A percentile compares a stretch with the other conserved stretches of the same genome.
Evolutionary conservation across 495 filamentous ascomycete genomes (phyloP).

Genomic region (Hypoxylon rickii): DNA sequence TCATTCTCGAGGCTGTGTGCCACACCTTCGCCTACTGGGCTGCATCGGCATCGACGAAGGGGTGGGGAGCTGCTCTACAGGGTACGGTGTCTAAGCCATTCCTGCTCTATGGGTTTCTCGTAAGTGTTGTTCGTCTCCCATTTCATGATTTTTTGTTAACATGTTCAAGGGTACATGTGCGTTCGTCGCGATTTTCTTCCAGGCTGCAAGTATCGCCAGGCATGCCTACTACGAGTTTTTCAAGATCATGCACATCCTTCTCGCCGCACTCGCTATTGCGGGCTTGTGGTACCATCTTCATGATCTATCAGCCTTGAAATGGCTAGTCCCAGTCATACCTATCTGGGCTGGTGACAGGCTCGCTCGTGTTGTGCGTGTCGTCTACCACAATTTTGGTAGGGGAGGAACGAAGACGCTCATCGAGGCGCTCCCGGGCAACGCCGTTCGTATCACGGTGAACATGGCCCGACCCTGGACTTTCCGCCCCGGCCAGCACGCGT

Average conservation of each 20-base stretch:
- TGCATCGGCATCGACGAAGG: slow-evolving; percentile 51
- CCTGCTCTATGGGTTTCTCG: slow-evolving; percentile 59
- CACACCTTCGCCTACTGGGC: slow-evolving; percentile 71
- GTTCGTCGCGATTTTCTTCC: slow-evolving; percentile 67
- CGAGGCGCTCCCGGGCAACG: slow-evolving; percentile 67
- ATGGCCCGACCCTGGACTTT: slow-evolving; percentile 77
- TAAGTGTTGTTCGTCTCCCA: slow-evolving; percentile 40
- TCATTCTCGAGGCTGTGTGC: slow-evolving; percentile 73
- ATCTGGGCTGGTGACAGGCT: slow-evolving; percentile 71
- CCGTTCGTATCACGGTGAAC: slow-evolving; percentile 71
- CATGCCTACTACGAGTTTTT: slow-evolving; percentile 94
- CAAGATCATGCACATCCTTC: slow-evolving; percentile 75
- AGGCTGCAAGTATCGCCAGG: slow-evolving; percentile 75
- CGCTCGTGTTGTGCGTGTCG: slow-evolving; percentile 55
- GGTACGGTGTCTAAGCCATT: slow-evolving; percentile 43
- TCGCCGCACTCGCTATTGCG: slow-evolving; percentile 65
- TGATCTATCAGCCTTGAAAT: slow-evolving; percentile 63
- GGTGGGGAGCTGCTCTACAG: slow-evolving; percentile 52
- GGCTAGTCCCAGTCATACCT: slow-evolving; percentile 61
- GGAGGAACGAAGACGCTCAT: slow-evolving; percentile 61
- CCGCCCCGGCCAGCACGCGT: slow-evolving; percentile 78
- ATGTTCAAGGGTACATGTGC: slow-evolving; percentile 55
- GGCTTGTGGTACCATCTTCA: slow-evolving; percentile 74
- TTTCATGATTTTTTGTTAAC: slow-evolving; percentile 23
- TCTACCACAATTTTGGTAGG: slow-evolving; percentile 71